Percentiles rank a stretch among this genome's conserved stretches.
phyloP scores from a whole-genome alignment of 306 rosid species.

The Medicago arabica region DNA sequence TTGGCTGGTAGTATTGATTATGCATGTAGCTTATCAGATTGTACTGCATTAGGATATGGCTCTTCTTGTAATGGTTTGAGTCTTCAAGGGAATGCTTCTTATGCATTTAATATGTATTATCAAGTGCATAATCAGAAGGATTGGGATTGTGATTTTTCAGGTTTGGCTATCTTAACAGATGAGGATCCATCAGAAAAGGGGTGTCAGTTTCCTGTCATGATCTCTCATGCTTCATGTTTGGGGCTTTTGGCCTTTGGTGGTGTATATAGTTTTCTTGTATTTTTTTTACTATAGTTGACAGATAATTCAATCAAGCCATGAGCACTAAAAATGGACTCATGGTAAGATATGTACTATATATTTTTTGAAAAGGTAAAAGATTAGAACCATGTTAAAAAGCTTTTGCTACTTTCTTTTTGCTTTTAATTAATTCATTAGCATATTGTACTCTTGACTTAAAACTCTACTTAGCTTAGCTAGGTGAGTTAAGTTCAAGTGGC shows the following conservation, averaged over 20 bases:
- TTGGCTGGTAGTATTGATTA: slow-evolving; percentile 66
- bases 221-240: slow-evolving; percentile 51
- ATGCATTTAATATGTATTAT: slow-evolving; percentile 67
- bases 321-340: neutral
- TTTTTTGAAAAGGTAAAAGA: slow-evolving; percentile 9
- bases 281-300: slow-evolving; percentile 43
- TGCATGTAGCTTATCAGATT: slow-evolving; percentile 78
- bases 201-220: slow-evolving; percentile 75
- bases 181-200: slow-evolving; percentile 70
- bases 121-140: slow-evolving; percentile 65
- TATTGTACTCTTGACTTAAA: neutral
- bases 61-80: slow-evolving; percentile 78
- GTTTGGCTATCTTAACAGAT: slow-evolving; percentile 43
- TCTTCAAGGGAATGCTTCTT: slow-evolving; percentile 79
- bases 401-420: neutral
- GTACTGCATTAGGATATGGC: slow-evolving; percentile 90
- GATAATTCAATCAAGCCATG: slow-evolving; percentile 1
- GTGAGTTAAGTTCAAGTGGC: slow-evolving; percentile 8
- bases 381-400: neutral
- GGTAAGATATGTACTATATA: slow-evolving; percentile 18
- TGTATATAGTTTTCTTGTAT: slow-evolving; percentile 47
- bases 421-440: neutral
- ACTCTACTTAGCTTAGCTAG: neutral
- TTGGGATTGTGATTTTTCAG: slow-evolving; percentile 53
- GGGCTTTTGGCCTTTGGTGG: slow-evolving; percentile 33